A percentile compares a stretch with the other conserved stretches of the same genome.
Evolutionary conservation across 2,329 filamentous ascomycete species (phyloP).

Genomic region (Botrytis fabae): DNA sequence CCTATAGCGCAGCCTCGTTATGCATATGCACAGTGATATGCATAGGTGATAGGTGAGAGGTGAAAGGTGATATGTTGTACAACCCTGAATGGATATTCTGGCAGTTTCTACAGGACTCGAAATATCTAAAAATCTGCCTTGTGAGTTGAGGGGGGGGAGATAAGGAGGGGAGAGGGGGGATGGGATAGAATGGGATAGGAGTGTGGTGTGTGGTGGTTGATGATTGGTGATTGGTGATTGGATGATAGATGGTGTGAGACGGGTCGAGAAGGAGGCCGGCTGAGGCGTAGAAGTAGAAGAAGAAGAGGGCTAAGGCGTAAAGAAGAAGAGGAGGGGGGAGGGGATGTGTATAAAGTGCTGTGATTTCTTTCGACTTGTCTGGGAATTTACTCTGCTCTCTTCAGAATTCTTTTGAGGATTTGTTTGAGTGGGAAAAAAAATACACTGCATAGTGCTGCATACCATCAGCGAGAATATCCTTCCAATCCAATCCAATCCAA

Average conservation of each 20-base stretch:
- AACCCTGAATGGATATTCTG: background rate
- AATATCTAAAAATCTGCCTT: background rate
- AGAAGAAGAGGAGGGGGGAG: background rate
- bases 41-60: too few species aligned
- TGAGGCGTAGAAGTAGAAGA: background rate
- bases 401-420: too few species aligned
- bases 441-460: too few species aligned
- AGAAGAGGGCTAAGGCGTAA: background rate
- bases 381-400: too few species aligned
- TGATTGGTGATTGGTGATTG: background rate
- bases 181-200: too few species aligned
- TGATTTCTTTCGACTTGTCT: background rate
- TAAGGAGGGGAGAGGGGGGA: too few species aligned
- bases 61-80: too few species aligned
- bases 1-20: background rate
- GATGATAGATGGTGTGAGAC: background rate
- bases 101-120: background rate
- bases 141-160: background rate
- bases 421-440: too few species aligned
- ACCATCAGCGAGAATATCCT: too few species aligned
- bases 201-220: too few species aligned
- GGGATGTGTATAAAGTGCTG: background rate
- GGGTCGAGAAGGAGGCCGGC: background rate
- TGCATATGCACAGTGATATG: background rate
- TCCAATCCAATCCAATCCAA: background rate